Conservation (phyloP, 192 early-diverging fungal genomes). For the Backusella psychrophila region DNA sequence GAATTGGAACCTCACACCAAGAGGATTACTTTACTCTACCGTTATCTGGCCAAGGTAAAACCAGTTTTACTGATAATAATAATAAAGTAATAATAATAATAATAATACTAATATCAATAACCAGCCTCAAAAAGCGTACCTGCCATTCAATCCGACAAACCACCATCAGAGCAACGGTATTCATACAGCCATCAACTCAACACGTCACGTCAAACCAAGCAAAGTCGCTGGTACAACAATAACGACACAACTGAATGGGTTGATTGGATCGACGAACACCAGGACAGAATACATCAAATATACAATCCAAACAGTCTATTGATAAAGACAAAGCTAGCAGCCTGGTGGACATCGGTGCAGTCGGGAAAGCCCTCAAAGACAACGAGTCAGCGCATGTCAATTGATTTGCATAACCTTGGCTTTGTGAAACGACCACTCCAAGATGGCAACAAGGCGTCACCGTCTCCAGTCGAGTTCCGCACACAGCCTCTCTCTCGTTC, state of each 20-base stretch:
- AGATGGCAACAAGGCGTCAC: neutral
- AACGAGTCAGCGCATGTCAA: neutral
- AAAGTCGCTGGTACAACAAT: slow-evolving; percentile 2
- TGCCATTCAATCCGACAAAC: neutral
- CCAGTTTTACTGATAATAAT: neutral
- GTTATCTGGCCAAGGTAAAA: neutral
- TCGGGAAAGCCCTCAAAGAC: neutral
- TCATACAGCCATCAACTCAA: neutral
- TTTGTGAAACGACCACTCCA: neutral
- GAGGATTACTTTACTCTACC: slow-evolving; percentile 7
- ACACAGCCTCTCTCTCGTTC: neutral
- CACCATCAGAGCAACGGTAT: neutral
- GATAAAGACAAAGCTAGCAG: neutral
- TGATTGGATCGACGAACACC: slow-evolving; percentile 22
- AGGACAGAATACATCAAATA: neutral
- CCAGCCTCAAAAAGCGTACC: slow-evolving; percentile 6
- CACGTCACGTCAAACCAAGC: slow-evolving; percentile 1
- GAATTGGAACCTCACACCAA: neutral
- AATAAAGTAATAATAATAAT: no score
- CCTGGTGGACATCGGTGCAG: slow-evolving; percentile 7
- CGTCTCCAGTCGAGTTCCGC: neutral
- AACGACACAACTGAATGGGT: slow-evolving; percentile 10
- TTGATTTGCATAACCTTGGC: neutral
- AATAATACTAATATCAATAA: neutral
- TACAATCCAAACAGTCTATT: neutral